phyloP scores from a whole-genome alignment of 2,329 filamentous ascomycete species.

The Botrytis fabae region DNA sequence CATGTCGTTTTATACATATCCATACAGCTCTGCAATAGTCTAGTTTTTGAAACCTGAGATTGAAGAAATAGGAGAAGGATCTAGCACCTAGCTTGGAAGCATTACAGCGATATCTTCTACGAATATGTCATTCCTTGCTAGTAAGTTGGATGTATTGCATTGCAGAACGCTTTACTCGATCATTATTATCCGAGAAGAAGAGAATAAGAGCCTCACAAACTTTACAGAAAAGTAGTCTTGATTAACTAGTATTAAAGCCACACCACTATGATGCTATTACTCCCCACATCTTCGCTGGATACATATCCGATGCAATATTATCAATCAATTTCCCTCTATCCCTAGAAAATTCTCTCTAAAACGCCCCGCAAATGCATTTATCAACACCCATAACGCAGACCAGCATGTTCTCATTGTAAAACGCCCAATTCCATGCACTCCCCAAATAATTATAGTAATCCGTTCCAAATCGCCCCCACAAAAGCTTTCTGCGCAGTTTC shows the following conservation, averaged over 20 bases:
- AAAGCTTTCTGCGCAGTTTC: constrained; percentile 20
- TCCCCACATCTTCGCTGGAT: background rate
- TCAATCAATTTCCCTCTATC: background rate
- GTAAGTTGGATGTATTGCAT: background rate
- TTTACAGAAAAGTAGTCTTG: background rate
- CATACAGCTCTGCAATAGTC: background rate
- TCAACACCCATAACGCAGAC: background rate
- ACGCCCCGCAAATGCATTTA: background rate
- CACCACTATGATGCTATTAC: background rate
- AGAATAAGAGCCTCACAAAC: background rate
- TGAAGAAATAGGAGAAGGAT: background rate
- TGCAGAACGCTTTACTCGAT: background rate
- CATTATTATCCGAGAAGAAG: background rate
- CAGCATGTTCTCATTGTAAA: background rate
- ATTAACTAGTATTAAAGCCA: background rate
- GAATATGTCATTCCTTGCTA: background rate
- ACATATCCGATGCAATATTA: background rate
- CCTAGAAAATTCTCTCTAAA: background rate
- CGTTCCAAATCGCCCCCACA: constrained; percentile 19
- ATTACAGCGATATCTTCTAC: background rate
- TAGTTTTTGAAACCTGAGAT: background rate
- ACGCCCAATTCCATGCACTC: too few relatives aligned
- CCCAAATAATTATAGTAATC: background rate
- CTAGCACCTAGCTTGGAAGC: background rate
- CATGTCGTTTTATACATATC: background rate